phyloP scores from a whole-genome alignment of 2,329 filamentous ascomycete genomes.

The Penicillium sp. region DNA sequence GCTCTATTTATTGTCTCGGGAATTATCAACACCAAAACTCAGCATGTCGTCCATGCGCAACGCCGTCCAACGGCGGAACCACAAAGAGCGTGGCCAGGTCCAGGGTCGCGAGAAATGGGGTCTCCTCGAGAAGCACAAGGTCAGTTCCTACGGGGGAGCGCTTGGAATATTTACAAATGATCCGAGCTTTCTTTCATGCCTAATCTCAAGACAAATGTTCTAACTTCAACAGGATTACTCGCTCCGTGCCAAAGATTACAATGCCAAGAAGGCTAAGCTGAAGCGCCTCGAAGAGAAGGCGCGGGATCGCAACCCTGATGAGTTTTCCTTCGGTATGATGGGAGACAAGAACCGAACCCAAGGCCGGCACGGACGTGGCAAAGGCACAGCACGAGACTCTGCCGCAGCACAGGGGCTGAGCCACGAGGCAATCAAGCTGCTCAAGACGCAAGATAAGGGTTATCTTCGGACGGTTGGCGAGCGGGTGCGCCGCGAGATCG shows the following conservation, averaged over 20 bases:
- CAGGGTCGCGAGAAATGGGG: conserved; percentile 81
- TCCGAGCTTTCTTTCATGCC: not conserved
- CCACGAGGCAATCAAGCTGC: conserved; percentile 60
- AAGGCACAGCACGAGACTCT: conserved; percentile 43
- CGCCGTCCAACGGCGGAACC: conserved; percentile 74
- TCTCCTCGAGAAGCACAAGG: conserved; percentile 93
- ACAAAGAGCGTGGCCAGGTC: conserved; percentile 87
- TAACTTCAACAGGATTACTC: conserved; percentile 56
- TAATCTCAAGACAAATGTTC: not conserved
- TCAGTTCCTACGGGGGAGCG: conserved; percentile 31
- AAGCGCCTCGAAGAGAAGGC: conserved; percentile 61
- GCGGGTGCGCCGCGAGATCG: conserved; percentile 54
- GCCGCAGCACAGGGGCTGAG: conserved; percentile 47
- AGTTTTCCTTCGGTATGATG: conserved; percentile 67
- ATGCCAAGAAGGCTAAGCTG: conserved; percentile 60
- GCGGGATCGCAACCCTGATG: conserved; percentile 62
- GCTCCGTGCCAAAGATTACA: conserved; percentile 64
- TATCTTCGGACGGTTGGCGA: conserved; percentile 61
- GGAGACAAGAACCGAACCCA: conserved; percentile 45
- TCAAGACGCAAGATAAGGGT: conserved; percentile 66
- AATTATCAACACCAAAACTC: conserved; percentile 1
- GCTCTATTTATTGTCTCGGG: not conserved
- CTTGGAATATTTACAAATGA: not conserved
- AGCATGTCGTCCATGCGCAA: conserved; percentile 61
- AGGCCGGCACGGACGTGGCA: conserved; percentile 40